Base-by-base conservation (phyloP, 176 grass and related monocot genomes). In the Musa beccarii region DNA sequence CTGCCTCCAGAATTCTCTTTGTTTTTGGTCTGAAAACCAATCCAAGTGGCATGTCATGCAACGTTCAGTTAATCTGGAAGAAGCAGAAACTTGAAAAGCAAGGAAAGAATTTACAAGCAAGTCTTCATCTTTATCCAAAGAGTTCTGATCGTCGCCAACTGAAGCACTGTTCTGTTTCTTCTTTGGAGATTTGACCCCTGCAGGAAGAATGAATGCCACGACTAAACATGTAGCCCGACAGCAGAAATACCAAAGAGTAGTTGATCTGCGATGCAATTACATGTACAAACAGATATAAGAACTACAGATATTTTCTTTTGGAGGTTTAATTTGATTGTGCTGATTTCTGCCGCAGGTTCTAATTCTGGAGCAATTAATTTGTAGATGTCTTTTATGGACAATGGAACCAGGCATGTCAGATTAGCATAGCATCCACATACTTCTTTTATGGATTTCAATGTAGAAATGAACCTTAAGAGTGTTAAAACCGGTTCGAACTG, bases 181-280 rank as follows among this genome's bases (percentile, higher is more conserved):
- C 54, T 86, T 85, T 63, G 77, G 64, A 71, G 84, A 59, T 81
- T 83, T 87, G 55, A 84, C 49, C 74, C 84, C 90, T 92, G 82
- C 73, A 82, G 22, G 51, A 72, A 5, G 78, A 25, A 86, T 26
- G 78, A 25, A 86, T 26, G 24, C 51, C 22, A 9, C 17, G 21
- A 25, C 52, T 16, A 24, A 20, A 25, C 22, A 22, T 10, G 28
- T 22, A 62, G 13, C 57, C 20, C 49, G 8, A 3, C 19, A n/a
- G 20, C 51, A 11, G 14, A 50, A n/a, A 17, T 3, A 59, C 55
- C 11, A 59, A 17, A 17, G 13, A 59, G 55, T 6, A 15, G 55
- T 59, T 59, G 55, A 59, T 2, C 34, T 15, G 7, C 6, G 1
- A 17, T 3, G 3, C 11, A 59, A 17, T 59, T 12, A 14, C 55